Base-by-base conservation (phyloP, 106 monocot species). In the Posidonia australis region DNA sequence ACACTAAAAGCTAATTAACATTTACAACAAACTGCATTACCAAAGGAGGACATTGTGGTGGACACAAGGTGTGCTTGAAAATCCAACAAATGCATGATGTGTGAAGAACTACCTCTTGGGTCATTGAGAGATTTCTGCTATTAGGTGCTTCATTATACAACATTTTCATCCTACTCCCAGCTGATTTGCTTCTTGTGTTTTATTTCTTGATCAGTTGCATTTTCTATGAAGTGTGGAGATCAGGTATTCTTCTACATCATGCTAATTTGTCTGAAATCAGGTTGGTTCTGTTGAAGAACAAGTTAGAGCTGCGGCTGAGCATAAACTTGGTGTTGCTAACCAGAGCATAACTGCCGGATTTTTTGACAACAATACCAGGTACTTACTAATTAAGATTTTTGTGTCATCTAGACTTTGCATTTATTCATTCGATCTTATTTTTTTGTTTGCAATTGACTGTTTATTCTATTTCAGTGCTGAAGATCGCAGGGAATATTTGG, bases 271-370 rank as follows among this genome's bases (percentile, higher is more conserved):
- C 13, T 51, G 17, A 60, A 32, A 52, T 27, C 56, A 99, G 98
- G 85, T 99, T n/a, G 67, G 74, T 27, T 79, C 85, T 59, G 91
- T 99, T 59, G 98, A 99, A 79, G 98, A 99, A 51, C 98, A 99
- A 81, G 98, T 99, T 64, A 78, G 98, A 79, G 98, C 98, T 79
- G 69, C 98, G 65, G 98, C 98, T 62, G 91, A 99, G 72, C 98
- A 99, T 60, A 99, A 99, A 81, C 80, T 99, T 58, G 98, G 98
- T 58, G 98, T 99, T 79, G 98, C 98, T 76, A 99, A 99, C 65
- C 98, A 99, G 73, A 99, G 98, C 66, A 99, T 99, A 54, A 99
- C 98, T 74, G 98, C 98, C 60, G 98, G 98, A 6, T 99, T 99
- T 77, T 99, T 99, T 80, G 98, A 99, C 79, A 99, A 99, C 55